These are phyloP conservation scores for Sporobolomyces phaffii DNA, from an alignment of 768 basidiomycete genomes.

Conservation along the genomic window DNA sequence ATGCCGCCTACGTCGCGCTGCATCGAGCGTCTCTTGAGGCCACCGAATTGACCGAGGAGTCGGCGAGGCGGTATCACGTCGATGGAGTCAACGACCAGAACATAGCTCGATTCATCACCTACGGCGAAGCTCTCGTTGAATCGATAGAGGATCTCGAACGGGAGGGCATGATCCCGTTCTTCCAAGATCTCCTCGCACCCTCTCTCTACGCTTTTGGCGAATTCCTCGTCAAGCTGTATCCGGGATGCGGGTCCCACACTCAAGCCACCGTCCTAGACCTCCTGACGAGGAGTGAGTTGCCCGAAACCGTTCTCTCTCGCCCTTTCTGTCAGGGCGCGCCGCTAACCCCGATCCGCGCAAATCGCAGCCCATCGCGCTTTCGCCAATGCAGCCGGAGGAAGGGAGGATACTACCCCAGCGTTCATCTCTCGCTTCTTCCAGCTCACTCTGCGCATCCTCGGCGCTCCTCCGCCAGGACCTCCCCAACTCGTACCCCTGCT, in stretches of 20 bases:
- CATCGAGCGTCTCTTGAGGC: slow-evolving; percentile 11
- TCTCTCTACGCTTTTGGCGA: slow-evolving; percentile 16
- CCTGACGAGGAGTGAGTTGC: slow-evolving; percentile 12
- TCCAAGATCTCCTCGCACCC: slow-evolving; percentile 15
- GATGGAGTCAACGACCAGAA: slow-evolving; percentile 17
- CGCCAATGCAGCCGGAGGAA: slow-evolving; percentile 17
- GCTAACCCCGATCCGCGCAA: neutral
- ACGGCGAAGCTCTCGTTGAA: slow-evolving; percentile 1
- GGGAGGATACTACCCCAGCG: slow-evolving; percentile 15
- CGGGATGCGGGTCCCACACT: neutral
- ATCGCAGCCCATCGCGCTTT: slow-evolving; percentile 26
- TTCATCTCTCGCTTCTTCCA: slow-evolving; percentile 36
- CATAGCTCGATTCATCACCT: slow-evolving; percentile 2
- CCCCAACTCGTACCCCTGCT: neutral
- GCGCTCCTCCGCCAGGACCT: slow-evolving; percentile 5
- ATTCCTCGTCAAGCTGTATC: slow-evolving; percentile 15
- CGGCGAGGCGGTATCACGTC: neutral
- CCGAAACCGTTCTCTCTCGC: neutral
- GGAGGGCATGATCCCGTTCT: slow-evolving; percentile 11
- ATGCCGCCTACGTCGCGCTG: neutral
- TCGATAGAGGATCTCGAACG: slow-evolving; percentile 8
- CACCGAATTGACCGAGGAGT: slow-evolving; percentile 6
- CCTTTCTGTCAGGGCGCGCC: too few species aligned
- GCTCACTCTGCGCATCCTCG: slow-evolving; percentile 21
- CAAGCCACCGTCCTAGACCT: slow-evolving; percentile 11